Base-by-base conservation (phyloP, 768 basidiomycete genomes). In the Daedalea quercina region DNA sequence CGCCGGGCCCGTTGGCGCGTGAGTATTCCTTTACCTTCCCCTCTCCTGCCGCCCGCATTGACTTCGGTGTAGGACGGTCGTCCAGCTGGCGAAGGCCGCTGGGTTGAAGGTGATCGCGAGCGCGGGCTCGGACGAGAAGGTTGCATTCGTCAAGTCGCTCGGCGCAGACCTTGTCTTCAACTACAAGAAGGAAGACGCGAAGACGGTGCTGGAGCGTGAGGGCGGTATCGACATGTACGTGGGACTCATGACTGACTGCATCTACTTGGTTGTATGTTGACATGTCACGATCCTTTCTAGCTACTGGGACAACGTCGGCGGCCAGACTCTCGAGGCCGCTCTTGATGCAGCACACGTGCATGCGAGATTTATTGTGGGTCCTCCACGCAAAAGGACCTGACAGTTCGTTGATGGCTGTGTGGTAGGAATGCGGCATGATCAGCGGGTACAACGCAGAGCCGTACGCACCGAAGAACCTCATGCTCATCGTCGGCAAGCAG, bases 61-160 rank as follows among this genome's bases (percentile, higher is more conserved):
- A 8, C 19, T 20, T 45, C 12, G 31, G 9, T 3, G 43, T 37
- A 60, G 59, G 2, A 60, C 57, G 11, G 73, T 75, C 44, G 64
- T 70, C 26, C 74, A 77, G 61, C 57, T 76, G n/a, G 74, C 76
- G 23, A 75, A 76, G 55, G 57, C 56, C 1, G 63, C 68, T 0
- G 76, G 76, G 0, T 55, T 73, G 34, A 84, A 82, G 58, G 87
- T 89, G 35, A 84, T 90, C 46, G 83, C 78, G 0, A 85, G 81
- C 0, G 82, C 84, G 0, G 85, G 88, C 1, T 78, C 79, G 0
- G 84, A 88, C n/a, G 82, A 85, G 48, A 89, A 90, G 65, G 83
- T 89, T 7, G 63, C 71, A 3, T 85, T 77, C 60, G 47, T 85
- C 66, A 75, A 74, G 46, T 73, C 74, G 2, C 57, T 85, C n/a